Base-by-base conservation (phyloP, 805 yeast genomes). In the Hanseniaspora guilliermondii region DNA sequence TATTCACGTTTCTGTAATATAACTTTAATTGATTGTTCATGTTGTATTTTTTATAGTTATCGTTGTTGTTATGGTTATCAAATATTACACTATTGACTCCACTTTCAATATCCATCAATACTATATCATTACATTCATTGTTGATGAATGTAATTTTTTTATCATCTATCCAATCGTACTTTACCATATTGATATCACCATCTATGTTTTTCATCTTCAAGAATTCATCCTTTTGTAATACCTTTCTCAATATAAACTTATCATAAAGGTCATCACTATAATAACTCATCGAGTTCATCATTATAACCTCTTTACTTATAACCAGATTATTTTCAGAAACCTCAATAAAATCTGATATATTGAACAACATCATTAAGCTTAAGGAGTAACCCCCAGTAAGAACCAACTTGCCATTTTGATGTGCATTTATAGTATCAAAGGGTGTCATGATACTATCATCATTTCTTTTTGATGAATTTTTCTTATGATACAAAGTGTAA, bases 201-300 rank as follows among this genome's bases (percentile, higher is more conserved):
- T 17, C 24, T 19, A 35, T 24, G 12, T 52, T 52, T n/a, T n/a
- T 22, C 24, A 52, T 25, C 6, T 21, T 47, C 30, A 52, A 27
- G 21, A 6, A 42, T 2, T 47, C 47, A 4, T 44, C 17, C 27
- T 36, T 36, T 8, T 44, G 16, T n/a, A 19, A 5, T 2, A 38
- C 14, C 21, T 24, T 44, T n/a, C 38, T 52, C 9, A 52, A 44
- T 11, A 52, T 41, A 37, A 52, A 52, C 24, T 52, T 52, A 30
- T 52, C 55, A 44, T 52, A 52, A 4, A 52, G 17, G 5, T 52
- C 55, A 36, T 52, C 55, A 25, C 21, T 32, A n/a, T 44, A 44
- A 19, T 44, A 44, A 12, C 47, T 44, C 12, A 44, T 25, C n/a
- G 33, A 19, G 21, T 44, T 32, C 25, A 30, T 44, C 38, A 44